These are phyloP conservation scores for Pestalotiopsis sp. DNA, from an alignment of 2,329 filamentous ascomycete genomes.

Conservation along the genomic window DNA sequence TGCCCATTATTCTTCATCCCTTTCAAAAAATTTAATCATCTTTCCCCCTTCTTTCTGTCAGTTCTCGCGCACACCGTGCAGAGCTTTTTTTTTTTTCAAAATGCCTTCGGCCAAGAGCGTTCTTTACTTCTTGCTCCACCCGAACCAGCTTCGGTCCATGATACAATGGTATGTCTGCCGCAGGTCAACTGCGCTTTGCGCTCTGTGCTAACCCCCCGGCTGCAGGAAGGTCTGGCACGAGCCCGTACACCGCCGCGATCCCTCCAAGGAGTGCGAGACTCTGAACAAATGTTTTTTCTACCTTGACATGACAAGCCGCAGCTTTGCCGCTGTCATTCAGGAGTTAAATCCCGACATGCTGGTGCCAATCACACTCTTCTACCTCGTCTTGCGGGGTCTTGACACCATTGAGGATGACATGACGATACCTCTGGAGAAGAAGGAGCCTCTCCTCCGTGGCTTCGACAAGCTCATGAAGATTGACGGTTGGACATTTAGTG, in stretches of 20 bases:
- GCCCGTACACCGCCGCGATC: constrained; percentile 81
- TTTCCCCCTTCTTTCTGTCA: not conserved
- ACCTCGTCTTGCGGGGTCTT: constrained; percentile 85
- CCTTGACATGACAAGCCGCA: constrained; percentile 85
- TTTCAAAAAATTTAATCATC: not conserved
- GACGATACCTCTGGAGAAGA: constrained; percentile 77
- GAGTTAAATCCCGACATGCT: constrained; percentile 94
- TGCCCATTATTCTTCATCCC: not conserved
- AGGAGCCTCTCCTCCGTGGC: constrained; percentile 81
- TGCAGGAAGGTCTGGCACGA: constrained; percentile 94
- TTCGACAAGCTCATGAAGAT: constrained; percentile 78
- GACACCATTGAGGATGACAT: constrained; percentile 99
- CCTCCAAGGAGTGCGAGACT: constrained; percentile 70
- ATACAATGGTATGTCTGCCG: constrained; percentile 77
- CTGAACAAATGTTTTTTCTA: constrained; percentile 83
- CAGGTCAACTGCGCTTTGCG: not conserved
- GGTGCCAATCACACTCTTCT: constrained; percentile 87
- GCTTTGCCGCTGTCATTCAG: constrained; percentile 90
- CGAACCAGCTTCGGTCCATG: constrained; percentile 75
- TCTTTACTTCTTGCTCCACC: constrained; percentile 74
- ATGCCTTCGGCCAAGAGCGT: constrained; percentile 57
- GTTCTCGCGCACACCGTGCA: not conserved
- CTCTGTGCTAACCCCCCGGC: constrained; percentile 13
- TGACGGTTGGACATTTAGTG: constrained; percentile 88
- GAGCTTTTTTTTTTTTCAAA: constrained; percentile 26